A percentile compares a stretch with the other conserved stretches of the same genome.
Evolutionary conservation across 768 basidiomycete species (phyloP).

Genomic region (Naganishia friedmannii): DNA sequence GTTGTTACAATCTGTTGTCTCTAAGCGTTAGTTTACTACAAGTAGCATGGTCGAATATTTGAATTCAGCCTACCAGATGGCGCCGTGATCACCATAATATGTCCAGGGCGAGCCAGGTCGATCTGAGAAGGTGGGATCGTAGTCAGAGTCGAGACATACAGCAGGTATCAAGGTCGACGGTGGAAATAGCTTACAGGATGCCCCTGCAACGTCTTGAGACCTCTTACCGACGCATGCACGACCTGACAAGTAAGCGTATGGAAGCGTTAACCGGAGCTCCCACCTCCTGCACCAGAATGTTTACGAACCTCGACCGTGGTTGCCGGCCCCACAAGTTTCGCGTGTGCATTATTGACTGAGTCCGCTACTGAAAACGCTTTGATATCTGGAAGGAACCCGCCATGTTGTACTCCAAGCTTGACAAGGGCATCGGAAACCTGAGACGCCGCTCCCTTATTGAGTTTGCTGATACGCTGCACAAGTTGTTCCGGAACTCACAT

Average conservation of each 20-base stretch:
- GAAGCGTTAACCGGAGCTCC: not conserved
- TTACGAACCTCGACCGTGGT: constrained; percentile 16
- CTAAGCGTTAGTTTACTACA: not conserved
- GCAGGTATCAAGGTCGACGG: not conserved
- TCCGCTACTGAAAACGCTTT: not conserved
- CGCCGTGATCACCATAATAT: constrained; percentile 18
- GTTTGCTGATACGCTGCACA: not conserved
- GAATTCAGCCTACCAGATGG: not conserved
- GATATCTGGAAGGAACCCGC: constrained; percentile 14
- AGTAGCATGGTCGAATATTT: not conserved
- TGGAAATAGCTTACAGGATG: not conserved
- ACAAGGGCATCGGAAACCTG: constrained; percentile 24
- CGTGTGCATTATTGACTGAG: not conserved
- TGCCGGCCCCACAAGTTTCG: constrained; percentile 7
- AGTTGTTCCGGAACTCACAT: not conserved
- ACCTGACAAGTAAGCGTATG: not conserved
- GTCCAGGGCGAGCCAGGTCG: constrained; percentile 5
- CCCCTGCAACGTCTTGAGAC: not conserved
- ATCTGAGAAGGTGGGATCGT: not conserved
- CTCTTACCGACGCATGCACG: not conserved
- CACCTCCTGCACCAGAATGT: not conserved
- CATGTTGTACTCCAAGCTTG: constrained; percentile 6
- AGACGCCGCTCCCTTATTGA: not conserved
- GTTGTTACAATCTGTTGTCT: not conserved
- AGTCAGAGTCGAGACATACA: too few species aligned